Conservation (phyloP, 2,329 filamentous ascomycete genomes). For the Penicillium polonicum region DNA sequence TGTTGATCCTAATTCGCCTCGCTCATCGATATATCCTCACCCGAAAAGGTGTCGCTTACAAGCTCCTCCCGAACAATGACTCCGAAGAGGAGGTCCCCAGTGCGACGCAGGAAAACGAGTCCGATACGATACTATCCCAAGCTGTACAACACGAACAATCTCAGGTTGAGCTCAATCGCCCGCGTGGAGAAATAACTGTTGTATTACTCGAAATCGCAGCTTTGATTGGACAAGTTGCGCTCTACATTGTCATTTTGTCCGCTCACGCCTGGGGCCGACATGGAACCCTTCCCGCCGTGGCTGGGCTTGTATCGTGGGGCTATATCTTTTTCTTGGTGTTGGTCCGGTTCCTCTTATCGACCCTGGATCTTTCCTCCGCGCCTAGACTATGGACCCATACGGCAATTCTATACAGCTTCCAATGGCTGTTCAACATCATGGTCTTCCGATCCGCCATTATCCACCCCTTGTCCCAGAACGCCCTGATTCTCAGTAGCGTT, state of each 20-base stretch:
- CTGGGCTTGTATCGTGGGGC: slow-evolving; percentile 71
- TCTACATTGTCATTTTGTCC: slow-evolving; percentile 66
- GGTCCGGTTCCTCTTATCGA: slow-evolving; percentile 66
- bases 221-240: slow-evolving; percentile 66
- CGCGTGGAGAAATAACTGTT: slow-evolving; percentile 68
- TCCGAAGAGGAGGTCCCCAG: slow-evolving; percentile 53
- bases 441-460: slow-evolving; percentile 84
- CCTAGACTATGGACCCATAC: slow-evolving; percentile 91
- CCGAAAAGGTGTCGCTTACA: slow-evolving; percentile 59
- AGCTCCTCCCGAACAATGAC: slow-evolving; percentile 37
- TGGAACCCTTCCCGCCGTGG: slow-evolving; percentile 61
- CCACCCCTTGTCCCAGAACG: slow-evolving; percentile 64
- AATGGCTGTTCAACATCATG: slow-evolving; percentile 75
- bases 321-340: slow-evolving; percentile 75
- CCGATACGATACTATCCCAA: slow-evolving; percentile 54
- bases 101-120: slow-evolving; percentile 55
- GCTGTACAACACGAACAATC: slow-evolving; percentile 51
- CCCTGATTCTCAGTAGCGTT: slow-evolving; percentile 64
- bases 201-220: slow-evolving; percentile 73
- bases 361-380: slow-evolving; percentile 62
- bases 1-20: slow-evolving; percentile 62
- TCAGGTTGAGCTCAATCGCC: slow-evolving; percentile 67
- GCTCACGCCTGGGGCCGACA: slow-evolving; percentile 59
- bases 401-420: slow-evolving; percentile 72
- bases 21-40: slow-evolving; percentile 54